phyloP scores from a whole-genome alignment of 805 yeast species.

The Danielia reshetovae region DNA sequence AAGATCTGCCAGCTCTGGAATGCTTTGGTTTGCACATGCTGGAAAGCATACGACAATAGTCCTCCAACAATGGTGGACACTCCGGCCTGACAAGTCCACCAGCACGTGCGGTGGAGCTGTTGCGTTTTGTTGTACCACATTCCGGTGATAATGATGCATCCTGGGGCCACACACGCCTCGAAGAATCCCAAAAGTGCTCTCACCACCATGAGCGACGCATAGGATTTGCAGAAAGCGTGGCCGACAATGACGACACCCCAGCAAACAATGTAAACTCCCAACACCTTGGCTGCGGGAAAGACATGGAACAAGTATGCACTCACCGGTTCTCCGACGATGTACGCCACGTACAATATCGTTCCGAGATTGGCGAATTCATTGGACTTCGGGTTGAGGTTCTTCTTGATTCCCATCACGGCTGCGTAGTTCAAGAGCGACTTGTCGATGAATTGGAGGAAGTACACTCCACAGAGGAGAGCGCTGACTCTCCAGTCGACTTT shows the following conservation, averaged over 20 bases:
- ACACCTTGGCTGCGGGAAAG: slow-evolving; percentile 50
- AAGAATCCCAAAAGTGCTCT: slow-evolving; percentile 51
- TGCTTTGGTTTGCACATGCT: slow-evolving; percentile 36
- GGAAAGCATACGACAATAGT: slow-evolving; percentile 44
- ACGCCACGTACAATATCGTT: slow-evolving; percentile 51
- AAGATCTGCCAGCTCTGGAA: slow-evolving; percentile 60
- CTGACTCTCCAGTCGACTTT: slow-evolving; percentile 47
- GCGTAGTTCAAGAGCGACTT: slow-evolving; percentile 56
- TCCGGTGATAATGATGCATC: slow-evolving; percentile 53
- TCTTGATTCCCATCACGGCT: slow-evolving; percentile 59
- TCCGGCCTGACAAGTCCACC: slow-evolving; percentile 59
- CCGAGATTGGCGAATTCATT: slow-evolving; percentile 49
- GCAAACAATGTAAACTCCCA: slow-evolving; percentile 42
- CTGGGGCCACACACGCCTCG: slow-evolving; percentile 55
- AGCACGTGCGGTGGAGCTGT: slow-evolving; percentile 50
- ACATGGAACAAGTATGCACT: slow-evolving; percentile 39
- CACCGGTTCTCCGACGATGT: slow-evolving; percentile 53
- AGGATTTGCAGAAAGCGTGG: slow-evolving; percentile 29
- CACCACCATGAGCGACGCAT: slow-evolving; percentile 53
- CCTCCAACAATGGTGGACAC: slow-evolving; percentile 50
- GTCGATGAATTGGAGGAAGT: slow-evolving; percentile 55
- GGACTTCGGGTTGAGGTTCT: slow-evolving; percentile 37
- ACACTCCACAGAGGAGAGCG: slow-evolving; percentile 47
- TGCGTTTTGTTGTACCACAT: slow-evolving; percentile 59
- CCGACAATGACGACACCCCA: slow-evolving; percentile 53